Percentiles rank a stretch among this genome's conserved stretches.
Evolutionary conservation across 1,284 basidiomycete genomes (phyloP).

Genomic region (Trametes pubescens): DNA sequence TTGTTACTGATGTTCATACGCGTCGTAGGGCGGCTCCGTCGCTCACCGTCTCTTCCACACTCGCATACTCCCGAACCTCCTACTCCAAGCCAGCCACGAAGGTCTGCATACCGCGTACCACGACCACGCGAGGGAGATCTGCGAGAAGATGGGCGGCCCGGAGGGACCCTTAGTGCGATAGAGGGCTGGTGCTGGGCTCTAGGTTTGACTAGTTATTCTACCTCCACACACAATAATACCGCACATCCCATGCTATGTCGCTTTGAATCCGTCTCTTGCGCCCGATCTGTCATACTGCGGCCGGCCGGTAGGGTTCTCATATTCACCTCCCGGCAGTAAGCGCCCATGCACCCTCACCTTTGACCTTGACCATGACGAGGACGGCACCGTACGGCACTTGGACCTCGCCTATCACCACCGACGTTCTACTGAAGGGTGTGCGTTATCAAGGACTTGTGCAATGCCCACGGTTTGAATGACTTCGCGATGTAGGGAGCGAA

Average conservation of each 20-base stretch:
- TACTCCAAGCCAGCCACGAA: conserved; percentile 50
- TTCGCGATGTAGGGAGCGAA: conserved; percentile 47
- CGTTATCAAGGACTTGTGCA: conserved; percentile 30
- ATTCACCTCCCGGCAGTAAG: neutral
- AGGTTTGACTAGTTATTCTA: conserved; percentile 31
- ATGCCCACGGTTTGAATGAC: conserved; percentile 1
- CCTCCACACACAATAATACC: conserved; percentile 30
- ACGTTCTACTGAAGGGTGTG: conserved; percentile 58
- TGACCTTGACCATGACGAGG: conserved; percentile 26
- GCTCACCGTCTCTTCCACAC: conserved; percentile 75
- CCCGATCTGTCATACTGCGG: neutral
- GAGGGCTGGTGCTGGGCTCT: conserved; percentile 16
- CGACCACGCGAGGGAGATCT: conserved; percentile 52
- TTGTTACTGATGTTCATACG: neutral
- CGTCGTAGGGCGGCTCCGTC: conserved; percentile 61
- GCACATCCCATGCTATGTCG: conserved; percentile 23
- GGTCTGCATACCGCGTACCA: conserved; percentile 65
- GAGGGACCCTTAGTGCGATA: conserved; percentile 34
- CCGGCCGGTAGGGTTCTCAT: neutral
- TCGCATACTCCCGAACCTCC: conserved; percentile 64
- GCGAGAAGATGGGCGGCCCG: conserved; percentile 58
- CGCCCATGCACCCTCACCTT: conserved; percentile 8
- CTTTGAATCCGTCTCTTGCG: conserved; percentile 4
- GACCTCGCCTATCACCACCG: conserved; percentile 46
- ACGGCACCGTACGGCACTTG: conserved; percentile 48